Percentiles rank a stretch among this genome's conserved stretches.
Conservation (phyloP, 2,329 filamentous ascomycete species). For the Lomentospora prolificans region DNA sequence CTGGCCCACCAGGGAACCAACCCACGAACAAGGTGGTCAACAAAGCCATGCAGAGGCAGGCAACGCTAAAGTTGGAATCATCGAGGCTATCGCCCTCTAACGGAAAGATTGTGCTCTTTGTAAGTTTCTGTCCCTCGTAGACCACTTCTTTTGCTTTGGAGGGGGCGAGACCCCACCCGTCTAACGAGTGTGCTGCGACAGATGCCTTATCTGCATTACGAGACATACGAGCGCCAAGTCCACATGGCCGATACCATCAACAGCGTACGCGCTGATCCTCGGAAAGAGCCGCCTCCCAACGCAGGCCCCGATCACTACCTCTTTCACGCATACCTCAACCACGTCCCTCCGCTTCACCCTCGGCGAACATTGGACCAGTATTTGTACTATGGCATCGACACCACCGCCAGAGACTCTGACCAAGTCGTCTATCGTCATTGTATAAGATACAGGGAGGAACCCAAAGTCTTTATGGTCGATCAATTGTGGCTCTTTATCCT, state of each 20-base stretch:
- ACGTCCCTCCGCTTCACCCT: constrained; percentile 27
- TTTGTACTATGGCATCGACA: constrained; percentile 30
- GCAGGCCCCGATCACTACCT: constrained; percentile 1
- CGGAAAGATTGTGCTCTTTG: constrained; percentile 21
- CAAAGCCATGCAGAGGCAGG: constrained; percentile 1
- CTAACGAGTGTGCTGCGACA: constrained; percentile 10
- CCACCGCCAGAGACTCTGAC: constrained; percentile 27
- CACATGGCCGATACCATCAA: constrained; percentile 19
- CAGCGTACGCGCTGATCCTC: constrained; percentile 1
- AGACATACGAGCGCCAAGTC: constrained; percentile 23
- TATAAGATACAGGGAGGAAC: background rate
- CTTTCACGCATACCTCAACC: constrained; percentile 19
- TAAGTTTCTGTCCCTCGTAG: constrained; percentile 13
- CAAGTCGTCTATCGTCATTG: constrained; percentile 30
- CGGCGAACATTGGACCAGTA: constrained; percentile 36
- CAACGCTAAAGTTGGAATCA: background rate
- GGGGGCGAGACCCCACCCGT: too few species aligned
- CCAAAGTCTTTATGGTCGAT: constrained; percentile 29
- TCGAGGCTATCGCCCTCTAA: constrained; percentile 10
- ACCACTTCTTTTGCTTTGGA: too few species aligned
- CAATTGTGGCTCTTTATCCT: constrained; percentile 35
- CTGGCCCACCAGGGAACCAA: background rate
- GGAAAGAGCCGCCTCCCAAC: background rate
- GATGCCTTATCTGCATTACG: constrained; percentile 33
- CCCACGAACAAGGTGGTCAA: background rate